Percentiles rank a stretch among this genome's conserved stretches.
These are phyloP conservation scores for Sporothrix pseudoabietina DNA, from an alignment of 2,329 filamentous ascomycete species.

Conservation along the genomic window DNA sequence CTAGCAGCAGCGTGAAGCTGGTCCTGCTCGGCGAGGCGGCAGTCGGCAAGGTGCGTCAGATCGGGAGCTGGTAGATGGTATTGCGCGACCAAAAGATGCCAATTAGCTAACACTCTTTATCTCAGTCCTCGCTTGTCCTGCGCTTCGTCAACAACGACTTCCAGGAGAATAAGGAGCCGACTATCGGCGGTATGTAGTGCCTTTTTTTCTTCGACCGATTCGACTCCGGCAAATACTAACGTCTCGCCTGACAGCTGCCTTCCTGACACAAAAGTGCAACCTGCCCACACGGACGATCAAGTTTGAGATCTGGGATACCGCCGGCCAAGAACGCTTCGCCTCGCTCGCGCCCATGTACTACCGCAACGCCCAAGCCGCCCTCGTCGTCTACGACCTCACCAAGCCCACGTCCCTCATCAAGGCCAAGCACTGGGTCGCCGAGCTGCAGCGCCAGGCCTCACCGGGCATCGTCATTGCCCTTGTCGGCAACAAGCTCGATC, in stretches of 20 bases:
- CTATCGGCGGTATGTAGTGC: constrained; percentile 78
- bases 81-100: neutral
- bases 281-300: constrained; percentile 90
- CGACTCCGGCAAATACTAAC: neutral
- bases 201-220: neutral
- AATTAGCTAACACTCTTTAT: neutral
- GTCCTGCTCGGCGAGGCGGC: constrained; percentile 96
- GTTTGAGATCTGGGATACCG: constrained; percentile 98
- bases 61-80: too few species aligned
- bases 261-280: constrained; percentile 98
- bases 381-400: constrained; percentile 98
- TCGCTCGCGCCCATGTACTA: constrained; percentile 99
- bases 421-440: constrained; percentile 98
- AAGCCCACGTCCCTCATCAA: constrained; percentile 94
- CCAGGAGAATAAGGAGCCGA: constrained; percentile 99
- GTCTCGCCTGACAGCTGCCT: constrained; percentile 67
- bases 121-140: constrained; percentile 89
- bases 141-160: constrained; percentile 99
- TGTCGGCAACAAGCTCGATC: constrained; percentile 94
- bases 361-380: constrained; percentile 94
- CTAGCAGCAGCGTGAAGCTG: constrained; percentile 99
- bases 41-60: constrained; percentile 81
- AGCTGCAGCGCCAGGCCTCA: constrained; percentile 92
- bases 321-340: constrained; percentile 95
- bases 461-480: constrained; percentile 96